Evolutionary conservation across 2,329 filamentous ascomycete genomes (phyloP).

Genomic region (Aspergillus tamarii): DNA sequence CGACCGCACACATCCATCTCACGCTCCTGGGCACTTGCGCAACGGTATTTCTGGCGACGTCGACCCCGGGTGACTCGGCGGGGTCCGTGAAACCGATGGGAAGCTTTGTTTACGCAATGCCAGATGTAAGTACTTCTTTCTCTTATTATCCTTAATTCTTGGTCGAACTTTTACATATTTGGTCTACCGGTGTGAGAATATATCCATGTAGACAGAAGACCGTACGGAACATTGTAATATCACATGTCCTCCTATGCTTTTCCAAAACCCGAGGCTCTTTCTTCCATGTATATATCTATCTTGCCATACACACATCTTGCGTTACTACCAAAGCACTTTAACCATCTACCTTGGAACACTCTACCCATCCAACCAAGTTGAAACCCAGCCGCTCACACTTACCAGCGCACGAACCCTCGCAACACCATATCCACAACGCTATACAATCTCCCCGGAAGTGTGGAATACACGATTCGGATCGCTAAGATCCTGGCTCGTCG

Average conservation of each 20-base stretch:
- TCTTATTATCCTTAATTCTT: background rate
- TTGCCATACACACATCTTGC: background rate
- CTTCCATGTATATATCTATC: background rate
- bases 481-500: constrained; percentile 81
- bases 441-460: constrained; percentile 69
- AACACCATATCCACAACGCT: constrained; percentile 74
- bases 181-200: background rate
- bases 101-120: constrained; percentile 91
- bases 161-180: background rate
- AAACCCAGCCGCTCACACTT: constrained; percentile 15
- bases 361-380: background rate
- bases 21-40: constrained; percentile 56
- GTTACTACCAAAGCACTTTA: background rate
- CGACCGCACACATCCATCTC: constrained; percentile 63
- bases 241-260: background rate
- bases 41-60: constrained; percentile 61
- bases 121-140: constrained; percentile 65
- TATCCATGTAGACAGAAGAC: background rate
- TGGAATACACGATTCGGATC: constrained; percentile 85
- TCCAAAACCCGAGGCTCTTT: background rate
- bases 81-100: constrained; percentile 63
- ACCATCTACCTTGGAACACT: background rate
- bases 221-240: background rate
- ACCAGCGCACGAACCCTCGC: constrained; percentile 47
- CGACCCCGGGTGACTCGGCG: constrained; percentile 48